Percentiles rank a stretch among this genome's conserved stretches.
These are phyloP conservation scores for Lojkania enalia DNA, from an alignment of 2,329 filamentous ascomycete genomes.

Conservation along the genomic window DNA sequence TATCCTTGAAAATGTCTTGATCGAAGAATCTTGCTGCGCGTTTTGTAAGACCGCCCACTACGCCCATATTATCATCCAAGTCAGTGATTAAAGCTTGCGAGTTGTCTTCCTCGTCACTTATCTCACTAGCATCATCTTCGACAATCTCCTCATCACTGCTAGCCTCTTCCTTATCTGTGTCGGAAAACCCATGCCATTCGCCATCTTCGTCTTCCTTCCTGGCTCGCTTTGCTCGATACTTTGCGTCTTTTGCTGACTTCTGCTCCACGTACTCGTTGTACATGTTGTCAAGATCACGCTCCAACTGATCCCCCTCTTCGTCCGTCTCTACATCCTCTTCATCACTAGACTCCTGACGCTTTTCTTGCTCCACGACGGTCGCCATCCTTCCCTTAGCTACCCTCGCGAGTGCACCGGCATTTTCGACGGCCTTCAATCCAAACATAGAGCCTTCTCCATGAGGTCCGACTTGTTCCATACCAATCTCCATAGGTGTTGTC, in stretches of 20 bases:
- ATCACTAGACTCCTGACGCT: slow-evolving; percentile 51
- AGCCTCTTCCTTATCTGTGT: slow-evolving; percentile 57
- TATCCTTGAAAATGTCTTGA: slow-evolving; percentile 89
- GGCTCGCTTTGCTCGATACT: slow-evolving; percentile 87
- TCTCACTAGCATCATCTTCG: slow-evolving; percentile 65
- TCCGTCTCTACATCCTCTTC: slow-evolving; percentile 62
- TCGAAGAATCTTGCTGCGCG: slow-evolving; percentile 88
- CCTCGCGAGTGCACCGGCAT: slow-evolving; percentile 68
- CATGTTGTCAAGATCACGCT: slow-evolving; percentile 82
- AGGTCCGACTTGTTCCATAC: slow-evolving; percentile 81
- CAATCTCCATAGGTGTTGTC: slow-evolving; percentile 93
- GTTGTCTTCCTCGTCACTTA: slow-evolving; percentile 59
- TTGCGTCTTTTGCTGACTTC: slow-evolving; percentile 78
- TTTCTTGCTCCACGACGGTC: slow-evolving; percentile 59
- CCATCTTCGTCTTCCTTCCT: slow-evolving; percentile 72
- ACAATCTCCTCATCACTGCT: slow-evolving; percentile 60
- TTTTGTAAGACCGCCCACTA: slow-evolving; percentile 70
- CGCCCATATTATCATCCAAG: slow-evolving; percentile 58
- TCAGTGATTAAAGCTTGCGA: slow-evolving; percentile 63
- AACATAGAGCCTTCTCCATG: slow-evolving; percentile 85
- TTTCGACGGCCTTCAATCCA: slow-evolving; percentile 78
- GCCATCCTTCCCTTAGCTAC: slow-evolving; percentile 81
- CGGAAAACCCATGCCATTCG: slow-evolving; percentile 89
- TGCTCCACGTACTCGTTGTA: slow-evolving; percentile 84
- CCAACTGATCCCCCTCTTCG: slow-evolving; percentile 78